Base-by-base conservation (phyloP, 1,139 yeast species). In the Petasospora fabianii region DNA sequence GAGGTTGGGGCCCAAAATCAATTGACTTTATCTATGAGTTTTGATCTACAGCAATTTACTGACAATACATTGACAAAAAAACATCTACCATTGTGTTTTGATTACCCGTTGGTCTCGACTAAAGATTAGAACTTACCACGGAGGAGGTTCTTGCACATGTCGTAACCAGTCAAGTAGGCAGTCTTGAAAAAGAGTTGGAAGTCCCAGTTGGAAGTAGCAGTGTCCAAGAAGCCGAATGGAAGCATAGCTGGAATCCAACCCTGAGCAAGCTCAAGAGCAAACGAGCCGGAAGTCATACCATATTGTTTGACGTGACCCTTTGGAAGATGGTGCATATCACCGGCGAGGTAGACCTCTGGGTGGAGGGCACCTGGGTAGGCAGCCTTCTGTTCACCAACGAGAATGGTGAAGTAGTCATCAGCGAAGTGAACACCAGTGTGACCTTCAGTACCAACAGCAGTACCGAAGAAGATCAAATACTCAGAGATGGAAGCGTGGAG, bases 201-300 rank as follows among this genome's bases (percentile, higher is more conserved):
- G 61, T 92, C 98, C 53, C 88, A 64, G 12, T 97, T 92, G 31
- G 95, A 82, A 39, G 83, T 73, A 44, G 84, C 58, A 6, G 84
- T 77, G 59, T 87, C 96, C 44, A 86, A 68, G 62, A 92, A 78
- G 0, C 98, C 98, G 60, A 92, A 94, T 16, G 97, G 97, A 49
- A 94, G 73, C 98, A 92, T 92, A 38, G 94, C 82, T 26, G 98
- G 98, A 51, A 92, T 86, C 95, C 96, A 92, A 42, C 98, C 98
- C 68, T 92, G 98, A 7, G 98, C 98, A 57, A 92, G 74, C 61
- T 92, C 98, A 53, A 92, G 69, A 6, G 98, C 97, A 65, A 80
- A 90, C 0, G 86, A 71, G 26, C 82, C 94, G 30, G 75, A 62
- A 1, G 86, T 83, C 95, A 92, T 86, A 26, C 79, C 54, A 61